Conservation (phyloP, 257 asterid species). For the Fraxinus excelsior region DNA sequence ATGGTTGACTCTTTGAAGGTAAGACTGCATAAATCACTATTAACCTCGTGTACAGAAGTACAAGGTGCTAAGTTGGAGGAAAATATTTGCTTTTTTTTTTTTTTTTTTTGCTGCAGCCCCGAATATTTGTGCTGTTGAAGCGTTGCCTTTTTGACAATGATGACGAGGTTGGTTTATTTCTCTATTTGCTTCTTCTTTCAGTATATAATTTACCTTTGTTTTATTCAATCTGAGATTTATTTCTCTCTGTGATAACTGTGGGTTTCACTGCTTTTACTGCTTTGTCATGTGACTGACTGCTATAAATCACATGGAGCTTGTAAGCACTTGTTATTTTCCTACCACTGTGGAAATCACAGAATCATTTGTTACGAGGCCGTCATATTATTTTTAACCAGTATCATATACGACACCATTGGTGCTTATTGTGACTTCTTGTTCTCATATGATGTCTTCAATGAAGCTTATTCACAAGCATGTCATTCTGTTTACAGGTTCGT, state of each 20-base stretch:
- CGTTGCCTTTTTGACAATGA: conserved; percentile 90
- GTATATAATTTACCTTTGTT: background rate
- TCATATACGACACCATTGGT: background rate
- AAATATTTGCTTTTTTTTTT: conserved; percentile 5
- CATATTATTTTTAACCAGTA: background rate
- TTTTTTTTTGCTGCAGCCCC: conserved; percentile 67
- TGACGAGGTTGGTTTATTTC: conserved; percentile 74
- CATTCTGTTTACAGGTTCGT: conserved; percentile 67
- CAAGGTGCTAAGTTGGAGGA: conserved; percentile 25
- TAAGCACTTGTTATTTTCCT: background rate
- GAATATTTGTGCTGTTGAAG: conserved; percentile 70
- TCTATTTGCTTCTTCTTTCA: background rate
- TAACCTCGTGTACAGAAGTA: conserved; percentile 1
- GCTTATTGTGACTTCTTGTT: background rate
- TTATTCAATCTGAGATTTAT: background rate
- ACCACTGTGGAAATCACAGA: background rate
- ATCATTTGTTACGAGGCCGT: background rate
- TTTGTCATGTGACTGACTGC: background rate
- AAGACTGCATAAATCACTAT: conserved; percentile 25
- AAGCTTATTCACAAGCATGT: conserved; percentile 18
- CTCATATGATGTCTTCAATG: background rate
- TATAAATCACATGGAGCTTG: background rate
- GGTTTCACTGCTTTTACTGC: background rate
- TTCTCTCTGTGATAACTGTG: background rate
- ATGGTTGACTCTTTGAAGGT: conserved; percentile 84